Evolutionary conservation across 2,329 filamentous ascomycete species (phyloP).

Genomic region (Paramyrothecium sp.): DNA sequence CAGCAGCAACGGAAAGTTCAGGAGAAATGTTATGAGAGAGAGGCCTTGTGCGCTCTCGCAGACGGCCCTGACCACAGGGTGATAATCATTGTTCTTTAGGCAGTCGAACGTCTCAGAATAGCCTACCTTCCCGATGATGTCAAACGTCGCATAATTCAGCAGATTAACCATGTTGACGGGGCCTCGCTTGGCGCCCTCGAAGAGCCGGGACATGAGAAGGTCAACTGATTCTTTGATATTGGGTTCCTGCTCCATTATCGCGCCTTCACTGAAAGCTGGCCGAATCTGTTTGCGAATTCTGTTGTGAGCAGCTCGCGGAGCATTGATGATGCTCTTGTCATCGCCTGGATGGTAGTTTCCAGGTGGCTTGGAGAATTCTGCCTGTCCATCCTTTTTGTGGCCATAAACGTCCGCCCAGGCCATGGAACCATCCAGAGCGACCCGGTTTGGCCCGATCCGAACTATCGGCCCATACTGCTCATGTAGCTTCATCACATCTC

Average conservation of each 20-base stretch:
- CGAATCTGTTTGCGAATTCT: conserved; percentile 20
- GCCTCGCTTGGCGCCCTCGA: conserved; percentile 8
- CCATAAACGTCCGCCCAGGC: conserved; percentile 33
- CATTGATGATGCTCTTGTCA: conserved; percentile 12
- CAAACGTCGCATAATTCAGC: conserved; percentile 37
- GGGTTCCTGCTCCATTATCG: conserved; percentile 27
- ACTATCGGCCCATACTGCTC: conserved; percentile 31
- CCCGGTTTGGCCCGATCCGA: conserved; percentile 36
- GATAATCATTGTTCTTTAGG: conserved; percentile 23
- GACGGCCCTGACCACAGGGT: conserved; percentile 22
- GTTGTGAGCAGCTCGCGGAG: conserved; percentile 13
- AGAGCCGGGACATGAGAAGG: conserved; percentile 17
- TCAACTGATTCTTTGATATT: conserved; percentile 23
- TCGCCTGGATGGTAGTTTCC: conserved; percentile 6
- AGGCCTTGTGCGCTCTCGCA: conserved; percentile 10
- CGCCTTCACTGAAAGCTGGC: conserved; percentile 27
- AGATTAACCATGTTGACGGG: conserved; percentile 26
- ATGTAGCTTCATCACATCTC: conserved; percentile 14
- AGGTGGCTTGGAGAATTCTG: conserved; percentile 11
- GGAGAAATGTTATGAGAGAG: not conserved
- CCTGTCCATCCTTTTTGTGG: conserved; percentile 11
- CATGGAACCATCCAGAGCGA: conserved; percentile 30
- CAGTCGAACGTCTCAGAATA: conserved; percentile 41
- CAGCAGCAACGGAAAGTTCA: conserved; percentile 5
- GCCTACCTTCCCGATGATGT: conserved; percentile 37